Conservation (phyloP, 805 yeast species). For the Wickerhamomyces canadensis region DNA sequence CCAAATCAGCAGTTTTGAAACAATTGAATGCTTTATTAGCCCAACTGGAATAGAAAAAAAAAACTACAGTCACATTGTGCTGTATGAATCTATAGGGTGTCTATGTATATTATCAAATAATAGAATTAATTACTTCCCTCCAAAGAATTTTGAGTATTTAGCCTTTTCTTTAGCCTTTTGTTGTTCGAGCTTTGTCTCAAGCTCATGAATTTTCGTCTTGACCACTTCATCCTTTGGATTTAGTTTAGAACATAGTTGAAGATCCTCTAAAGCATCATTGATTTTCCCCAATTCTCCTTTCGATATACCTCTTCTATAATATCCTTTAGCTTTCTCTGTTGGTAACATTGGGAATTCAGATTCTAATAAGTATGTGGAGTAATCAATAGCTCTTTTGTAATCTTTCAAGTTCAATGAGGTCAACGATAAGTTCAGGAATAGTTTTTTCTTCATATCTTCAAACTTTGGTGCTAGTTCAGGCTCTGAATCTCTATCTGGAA, state of each 20-base stretch:
- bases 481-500: constrained; percentile 64
- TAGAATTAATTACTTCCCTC: constrained; percentile 2
- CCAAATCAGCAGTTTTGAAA: constrained; percentile 77
- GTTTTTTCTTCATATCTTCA: constrained; percentile 35
- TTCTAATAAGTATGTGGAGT: constrained; percentile 52
- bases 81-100: too few relatives aligned
- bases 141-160: constrained; percentile 60
- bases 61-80: too few relatives aligned
- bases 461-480: constrained; percentile 47
- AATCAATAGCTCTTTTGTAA: constrained; percentile 46
- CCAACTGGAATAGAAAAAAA: constrained; percentile 23
- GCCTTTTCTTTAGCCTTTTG: constrained; percentile 46
- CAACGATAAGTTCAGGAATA: constrained; percentile 51
- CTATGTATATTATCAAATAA: neutral
- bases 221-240: constrained; percentile 49
- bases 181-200: constrained; percentile 35
- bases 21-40: constrained; percentile 46
- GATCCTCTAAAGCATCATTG: constrained; percentile 43
- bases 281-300: constrained; percentile 38
- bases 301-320: constrained; percentile 50
- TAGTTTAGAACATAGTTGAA: constrained; percentile 36
- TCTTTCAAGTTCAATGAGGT: constrained; percentile 44
- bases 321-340: constrained; percentile 51
- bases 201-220: constrained; percentile 35
- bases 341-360: constrained; percentile 28